Evolutionary conservation across 352 stramenopile species (phyloP), one percentile per base, ranked within the genome.

Genomic region (Phytophthora fragariaefolia): DNA sequence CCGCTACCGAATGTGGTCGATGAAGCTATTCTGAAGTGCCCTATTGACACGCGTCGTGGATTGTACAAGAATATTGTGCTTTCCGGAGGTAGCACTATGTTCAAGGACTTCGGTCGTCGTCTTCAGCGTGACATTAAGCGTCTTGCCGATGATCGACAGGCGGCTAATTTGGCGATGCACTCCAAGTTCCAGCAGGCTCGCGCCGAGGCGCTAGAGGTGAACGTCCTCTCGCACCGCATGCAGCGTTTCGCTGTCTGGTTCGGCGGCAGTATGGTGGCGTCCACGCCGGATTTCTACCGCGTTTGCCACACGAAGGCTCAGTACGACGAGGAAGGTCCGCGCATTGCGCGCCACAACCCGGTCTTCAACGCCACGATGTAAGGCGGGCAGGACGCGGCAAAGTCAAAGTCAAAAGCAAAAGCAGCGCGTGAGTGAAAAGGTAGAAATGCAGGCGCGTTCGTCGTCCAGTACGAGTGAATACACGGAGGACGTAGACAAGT

Each of bases 51-150:
- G 42, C 84, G 96, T 1, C 82, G 95, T 38, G 90, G 89, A 17
- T 72, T 99, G 24, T 99, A 98, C 87, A 98, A 97, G 75, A 99
- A 99, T 79, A 98, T 99, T 71, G 95, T 99, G 55, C 77, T 99
- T 8, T 97, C 87, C 28, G 96, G 96, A 57, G 96, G 96, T 46
- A 97, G 87, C 58, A 99, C 96, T n/a, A 98, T 98, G 91, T 99
- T 99, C 71, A 98, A 98, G 70, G 92, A 98, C 74, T 99, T 99
- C 80, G 94, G 93, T 26, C 84, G 91, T 32, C 87, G 96, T 42
- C 84, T 99, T 34, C 87, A 98, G 72, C 82, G 91, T 38, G 96
- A 99, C 62, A 97, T 99, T 69, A 98, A 98, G 79, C 89, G 93
- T 18, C 79, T 96, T 23, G 94, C 96, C 38, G 91, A 98, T 63